A percentile compares a stretch with the other conserved stretches of the same genome.
phyloP scores from a whole-genome alignment of 73 alveolate species.

The Paramecium tetraurelia region DNA sequence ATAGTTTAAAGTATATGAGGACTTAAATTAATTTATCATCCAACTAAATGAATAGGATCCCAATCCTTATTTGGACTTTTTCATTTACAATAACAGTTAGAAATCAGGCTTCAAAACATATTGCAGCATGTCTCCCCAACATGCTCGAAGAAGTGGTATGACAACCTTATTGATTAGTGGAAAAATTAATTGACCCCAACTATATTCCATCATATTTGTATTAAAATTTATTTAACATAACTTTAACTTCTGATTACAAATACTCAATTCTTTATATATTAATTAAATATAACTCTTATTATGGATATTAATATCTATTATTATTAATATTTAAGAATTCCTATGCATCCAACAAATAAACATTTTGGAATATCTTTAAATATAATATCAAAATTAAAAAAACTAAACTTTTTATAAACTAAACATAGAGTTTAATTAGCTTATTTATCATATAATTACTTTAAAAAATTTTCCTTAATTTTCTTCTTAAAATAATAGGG shows the following conservation, averaged over 20 bases:
- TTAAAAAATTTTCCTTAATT: background rate
- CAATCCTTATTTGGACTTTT: background rate
- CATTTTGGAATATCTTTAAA: no score
- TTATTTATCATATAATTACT: background rate
- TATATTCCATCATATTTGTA: background rate
- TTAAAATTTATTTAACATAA: background rate
- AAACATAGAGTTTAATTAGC: background rate
- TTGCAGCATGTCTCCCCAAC: background rate
- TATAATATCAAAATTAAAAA: no score
- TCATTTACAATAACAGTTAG: background rate
- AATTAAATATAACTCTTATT: no score
- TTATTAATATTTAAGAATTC: no score
- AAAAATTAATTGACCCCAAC: background rate
- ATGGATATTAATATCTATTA: no score
- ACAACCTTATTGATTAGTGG: background rate
- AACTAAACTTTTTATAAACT: no score
- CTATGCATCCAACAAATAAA: no score
- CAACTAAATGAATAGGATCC: constrained; percentile 12
- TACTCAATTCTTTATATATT: background rate
- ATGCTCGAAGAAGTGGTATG: background rate
- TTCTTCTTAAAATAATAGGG: background rate
- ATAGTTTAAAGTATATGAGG: background rate
- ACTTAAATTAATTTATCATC: background rate
- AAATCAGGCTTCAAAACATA: background rate
- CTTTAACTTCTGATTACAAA: background rate